Evolutionary conservation across 2,329 filamentous ascomycete genomes (phyloP).

Genomic region (Xylariaceae sp.): DNA sequence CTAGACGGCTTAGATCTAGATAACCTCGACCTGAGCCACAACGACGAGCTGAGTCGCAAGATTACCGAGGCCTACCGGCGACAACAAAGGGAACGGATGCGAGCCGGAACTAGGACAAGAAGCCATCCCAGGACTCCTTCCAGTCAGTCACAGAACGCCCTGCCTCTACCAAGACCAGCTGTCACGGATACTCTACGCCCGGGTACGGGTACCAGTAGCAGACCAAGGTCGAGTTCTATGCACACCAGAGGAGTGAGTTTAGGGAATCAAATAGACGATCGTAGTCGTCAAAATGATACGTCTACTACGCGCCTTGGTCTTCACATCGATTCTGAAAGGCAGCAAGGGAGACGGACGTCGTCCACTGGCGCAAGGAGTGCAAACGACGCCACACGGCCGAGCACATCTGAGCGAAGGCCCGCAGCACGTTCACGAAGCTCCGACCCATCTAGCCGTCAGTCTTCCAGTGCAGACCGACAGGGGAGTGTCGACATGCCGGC

Average conservation of each 20-base stretch:
- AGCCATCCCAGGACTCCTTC: slow-evolving; percentile 38
- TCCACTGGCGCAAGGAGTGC: slow-evolving; percentile 51
- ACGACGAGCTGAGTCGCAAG: slow-evolving; percentile 83
- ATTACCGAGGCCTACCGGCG: slow-evolving; percentile 85
- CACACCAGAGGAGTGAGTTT: slow-evolving; percentile 35
- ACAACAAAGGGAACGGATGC: slow-evolving; percentile 60
- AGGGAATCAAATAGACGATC: slow-evolving; percentile 41
- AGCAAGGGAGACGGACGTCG: slow-evolving; percentile 41
- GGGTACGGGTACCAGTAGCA: slow-evolving; percentile 16
- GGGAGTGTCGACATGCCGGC: slow-evolving; percentile 36
- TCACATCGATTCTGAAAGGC: slow-evolving; percentile 41
- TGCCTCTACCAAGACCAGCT: slow-evolving; percentile 26
- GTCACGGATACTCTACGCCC: slow-evolving; percentile 23
- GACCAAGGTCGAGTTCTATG: slow-evolving; percentile 30
- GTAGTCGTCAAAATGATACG: slow-evolving; percentile 47
- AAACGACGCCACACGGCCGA: slow-evolving; percentile 42
- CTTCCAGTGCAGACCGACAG: slow-evolving; percentile 39
- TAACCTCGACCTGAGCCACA: slow-evolving; percentile 74
- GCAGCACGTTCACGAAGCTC: slow-evolving; percentile 43
- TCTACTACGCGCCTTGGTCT: slow-evolving; percentile 43
- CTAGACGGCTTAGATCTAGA: slow-evolving; percentile 84
- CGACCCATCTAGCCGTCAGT: slow-evolving; percentile 35
- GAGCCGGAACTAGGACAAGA: slow-evolving; percentile 43
- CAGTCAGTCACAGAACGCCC: slow-evolving; percentile 31
- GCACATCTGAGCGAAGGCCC: slow-evolving; percentile 41